These are phyloP conservation scores for Saturnispora quitensis DNA, from an alignment of 805 yeast genomes.

Conservation along the genomic window DNA sequence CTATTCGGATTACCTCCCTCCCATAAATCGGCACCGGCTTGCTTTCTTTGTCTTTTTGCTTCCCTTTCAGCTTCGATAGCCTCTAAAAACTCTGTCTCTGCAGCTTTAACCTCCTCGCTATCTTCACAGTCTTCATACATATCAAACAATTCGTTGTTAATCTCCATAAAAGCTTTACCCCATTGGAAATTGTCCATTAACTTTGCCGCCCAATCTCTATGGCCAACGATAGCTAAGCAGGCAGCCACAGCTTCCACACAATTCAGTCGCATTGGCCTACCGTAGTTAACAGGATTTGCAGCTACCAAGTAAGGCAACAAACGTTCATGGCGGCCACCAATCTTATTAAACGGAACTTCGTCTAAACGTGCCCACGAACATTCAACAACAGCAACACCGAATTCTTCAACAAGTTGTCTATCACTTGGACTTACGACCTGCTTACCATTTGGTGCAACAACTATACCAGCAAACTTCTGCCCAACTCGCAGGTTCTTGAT, in stretches of 20 bases:
- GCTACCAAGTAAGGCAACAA: constrained; percentile 88
- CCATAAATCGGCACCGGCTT: constrained; percentile 59
- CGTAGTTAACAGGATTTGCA: constrained; percentile 95
- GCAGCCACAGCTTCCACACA: constrained; percentile 98
- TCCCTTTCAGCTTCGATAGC: constrained; percentile 56
- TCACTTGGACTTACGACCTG: constrained; percentile 88
- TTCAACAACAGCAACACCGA: constrained; percentile 96
- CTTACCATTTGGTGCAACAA: constrained; percentile 90
- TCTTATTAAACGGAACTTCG: constrained; percentile 87
- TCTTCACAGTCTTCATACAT: constrained; percentile 76
- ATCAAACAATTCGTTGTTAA: constrained; percentile 70
- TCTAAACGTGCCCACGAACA: constrained; percentile 98
- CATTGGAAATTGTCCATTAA: constrained; percentile 77
- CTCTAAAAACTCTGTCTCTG: constrained; percentile 68
- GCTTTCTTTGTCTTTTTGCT: constrained; percentile 44
- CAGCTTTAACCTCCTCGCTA: constrained; percentile 57
- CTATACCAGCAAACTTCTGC: constrained; percentile 83
- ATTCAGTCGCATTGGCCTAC: constrained; percentile 89
- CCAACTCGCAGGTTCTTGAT: constrained; percentile 79
- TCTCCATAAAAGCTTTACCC: constrained; percentile 82
- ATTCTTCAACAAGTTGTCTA: constrained; percentile 57
- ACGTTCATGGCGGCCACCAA: constrained; percentile 86
- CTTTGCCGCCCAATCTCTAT: constrained; percentile 76
- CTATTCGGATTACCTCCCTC: constrained; percentile 70
- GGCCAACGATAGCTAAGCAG: constrained; percentile 90